Conservation (phyloP, 352 stramenopile genomes). For the Globisporangium okanoganense region DNA sequence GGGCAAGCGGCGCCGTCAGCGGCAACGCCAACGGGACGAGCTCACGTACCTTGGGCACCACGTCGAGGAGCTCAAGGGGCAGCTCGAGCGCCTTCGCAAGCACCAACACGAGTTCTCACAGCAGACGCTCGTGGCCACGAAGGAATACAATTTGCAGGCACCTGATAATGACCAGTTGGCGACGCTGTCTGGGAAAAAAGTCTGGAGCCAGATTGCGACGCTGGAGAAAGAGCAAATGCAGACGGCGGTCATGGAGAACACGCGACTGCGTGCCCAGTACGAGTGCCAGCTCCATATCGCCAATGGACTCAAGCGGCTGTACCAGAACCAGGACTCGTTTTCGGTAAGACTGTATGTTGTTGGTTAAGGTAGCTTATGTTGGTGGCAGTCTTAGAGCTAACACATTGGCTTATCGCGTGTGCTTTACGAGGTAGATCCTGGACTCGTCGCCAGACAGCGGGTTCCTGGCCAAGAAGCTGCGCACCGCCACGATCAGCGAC, state of each 20-base stretch:
- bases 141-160: background rate
- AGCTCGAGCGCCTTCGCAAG: background rate
- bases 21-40: background rate
- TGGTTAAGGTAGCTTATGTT: background rate
- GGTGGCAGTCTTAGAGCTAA: background rate
- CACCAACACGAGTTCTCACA: background rate
- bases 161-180: background rate
- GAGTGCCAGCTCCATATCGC: conserved; percentile 34
- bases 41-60: background rate
- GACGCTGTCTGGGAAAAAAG: conserved; percentile 7
- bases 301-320: conserved; percentile 30
- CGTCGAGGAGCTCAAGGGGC: background rate
- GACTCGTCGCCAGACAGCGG: conserved; percentile 4
- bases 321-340: conserved; percentile 17
- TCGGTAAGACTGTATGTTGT: background rate
- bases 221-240: conserved; percentile 27
- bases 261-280: conserved; percentile 23
- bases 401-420: background rate
- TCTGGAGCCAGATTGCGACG: conserved; percentile 30
- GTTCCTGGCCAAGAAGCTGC: background rate
- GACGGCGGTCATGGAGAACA: conserved; percentile 30
- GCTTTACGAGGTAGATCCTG: background rate
- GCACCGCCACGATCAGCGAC: conserved; percentile 13
- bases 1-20: conserved; percentile 3
- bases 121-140: background rate